Evolutionary conservation across 257 asterid genomes (phyloP).

Genomic region (Paraleonurus japonicus): DNA sequence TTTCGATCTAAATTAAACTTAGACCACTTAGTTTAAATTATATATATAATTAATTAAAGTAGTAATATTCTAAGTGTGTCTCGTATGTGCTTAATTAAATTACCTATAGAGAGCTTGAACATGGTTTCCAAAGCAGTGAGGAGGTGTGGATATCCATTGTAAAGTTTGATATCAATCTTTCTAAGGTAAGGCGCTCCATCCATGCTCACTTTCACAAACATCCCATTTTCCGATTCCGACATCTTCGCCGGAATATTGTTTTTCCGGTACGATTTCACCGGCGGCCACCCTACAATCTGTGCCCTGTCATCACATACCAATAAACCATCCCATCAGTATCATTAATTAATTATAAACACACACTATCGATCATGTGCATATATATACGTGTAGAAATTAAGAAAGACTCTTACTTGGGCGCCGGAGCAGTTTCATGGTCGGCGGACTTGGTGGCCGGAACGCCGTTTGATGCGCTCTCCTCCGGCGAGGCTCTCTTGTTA

Average conservation of each 20-base stretch:
- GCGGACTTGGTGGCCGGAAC: constrained; percentile 28
- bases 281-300: constrained; percentile 71
- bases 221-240: constrained; percentile 40
- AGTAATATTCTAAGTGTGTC: no score
- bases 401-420: constrained; percentile 48
- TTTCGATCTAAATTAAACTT: no score
- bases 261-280: constrained; percentile 61
- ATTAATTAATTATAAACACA: not conserved
- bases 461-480: constrained; percentile 31
- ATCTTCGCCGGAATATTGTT: constrained; percentile 36
- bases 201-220: constrained; percentile 82
- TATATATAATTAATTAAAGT: no score
- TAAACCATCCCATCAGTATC: not conserved
- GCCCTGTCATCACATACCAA: constrained; percentile 35
- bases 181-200: constrained; percentile 89
- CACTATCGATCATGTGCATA: not conserved
- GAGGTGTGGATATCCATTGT: constrained; percentile 53
- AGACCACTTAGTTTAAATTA: no score
- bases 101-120: constrained; percentile 86
- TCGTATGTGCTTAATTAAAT: no score
- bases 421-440: constrained; percentile 36
- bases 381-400: no score
- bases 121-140: constrained; percentile 61
- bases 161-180: constrained; percentile 69
- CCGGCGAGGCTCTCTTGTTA: constrained; percentile 54